Percentiles rank a stretch among this genome's conserved stretches.
These are phyloP conservation scores for Melocanna baccifera DNA, from an alignment of 176 grass and related monocot genomes.

Conservation along the genomic window DNA sequence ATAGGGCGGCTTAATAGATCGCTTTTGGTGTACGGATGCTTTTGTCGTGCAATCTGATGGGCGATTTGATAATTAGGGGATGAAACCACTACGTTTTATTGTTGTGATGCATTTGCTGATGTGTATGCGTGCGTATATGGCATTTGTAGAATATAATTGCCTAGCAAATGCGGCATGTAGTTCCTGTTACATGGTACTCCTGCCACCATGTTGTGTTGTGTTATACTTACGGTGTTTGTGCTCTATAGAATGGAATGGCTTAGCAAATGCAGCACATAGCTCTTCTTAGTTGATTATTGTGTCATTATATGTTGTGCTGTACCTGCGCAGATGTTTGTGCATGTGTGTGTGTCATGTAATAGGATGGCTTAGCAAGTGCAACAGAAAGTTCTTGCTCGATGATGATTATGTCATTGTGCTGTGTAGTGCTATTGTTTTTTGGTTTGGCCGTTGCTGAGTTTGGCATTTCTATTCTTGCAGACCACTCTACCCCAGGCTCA, in stretches of 20 bases:
- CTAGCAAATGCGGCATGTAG: conserved; percentile 9
- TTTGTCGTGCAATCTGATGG: neutral
- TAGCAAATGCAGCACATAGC: neutral
- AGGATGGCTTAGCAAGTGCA: neutral
- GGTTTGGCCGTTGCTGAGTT: conserved; percentile 35
- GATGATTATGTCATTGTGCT: conserved; percentile 7
- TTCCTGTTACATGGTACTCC: neutral
- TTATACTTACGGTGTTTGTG: neutral
- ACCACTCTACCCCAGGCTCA: conserved; percentile 45
- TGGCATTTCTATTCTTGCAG: conserved; percentile 50
- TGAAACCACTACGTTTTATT: neutral
- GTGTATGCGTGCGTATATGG: neutral
- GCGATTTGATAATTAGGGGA: neutral
- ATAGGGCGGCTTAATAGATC: neutral
- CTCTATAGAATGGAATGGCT: neutral
- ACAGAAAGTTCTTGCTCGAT: neutral
- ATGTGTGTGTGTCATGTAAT: neutral
- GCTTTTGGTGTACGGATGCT: neutral
- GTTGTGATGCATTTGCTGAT: neutral
- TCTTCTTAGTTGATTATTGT: neutral
- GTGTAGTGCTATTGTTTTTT: neutral
- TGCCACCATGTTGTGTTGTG: neutral
- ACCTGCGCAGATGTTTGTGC: conserved; percentile 3
- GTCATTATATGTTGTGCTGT: neutral
- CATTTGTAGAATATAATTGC: neutral